Base-by-base conservation (phyloP, 2,329 filamentous ascomycete genomes). In the Metarhizium guizhouense region DNA sequence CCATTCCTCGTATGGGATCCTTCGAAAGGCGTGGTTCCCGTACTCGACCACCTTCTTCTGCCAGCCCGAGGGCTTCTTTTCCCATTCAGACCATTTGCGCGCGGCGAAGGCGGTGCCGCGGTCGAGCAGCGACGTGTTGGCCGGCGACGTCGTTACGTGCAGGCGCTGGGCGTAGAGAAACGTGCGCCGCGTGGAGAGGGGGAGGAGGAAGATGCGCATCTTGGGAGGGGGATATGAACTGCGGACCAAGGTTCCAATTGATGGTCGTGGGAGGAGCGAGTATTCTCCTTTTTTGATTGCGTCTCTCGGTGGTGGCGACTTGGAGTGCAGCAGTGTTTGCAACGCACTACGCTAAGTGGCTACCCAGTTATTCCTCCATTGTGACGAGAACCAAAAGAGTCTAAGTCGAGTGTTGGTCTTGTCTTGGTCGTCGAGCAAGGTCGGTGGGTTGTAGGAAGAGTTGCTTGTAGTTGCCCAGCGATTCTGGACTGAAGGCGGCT, bases 1-100 rank as follows among this genome's bases (percentile, higher is more conserved):
- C 94, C 94, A 99, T 85, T 99, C 94, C 73, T 97, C 89, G 69
- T 89, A 96, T 3, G 94, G 89, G 65, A 99, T 95, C 59, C 90
- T 84, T 64, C 89, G 85, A 58, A 99, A 82, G 16, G 90, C 84
- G 51, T 84, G 77, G 73, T 99, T 96, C 55, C 94, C 94, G 70
- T 93, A 95, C 57, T 81, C 79, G 53, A 94, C 93, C 20, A 96
- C 79, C 63, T 84, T 84, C 67, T 87, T 90, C 76, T 96, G 90
- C 94, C 94, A 97, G 54, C 89, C 88, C 48, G 78, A 78, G 18
- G 92, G 85, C 62, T 86, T 87, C 69, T 87, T 84, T 72, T 97
- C 94, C 92, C 93, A 97, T 57, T 77, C 75, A 4, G 88, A 81
- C 93, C 93, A 97, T 47, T 87, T 85, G 63, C 83, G 78, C 48